Conservation (phyloP, 345 rosid genomes). For the Eucalyptus microcorys region DNA sequence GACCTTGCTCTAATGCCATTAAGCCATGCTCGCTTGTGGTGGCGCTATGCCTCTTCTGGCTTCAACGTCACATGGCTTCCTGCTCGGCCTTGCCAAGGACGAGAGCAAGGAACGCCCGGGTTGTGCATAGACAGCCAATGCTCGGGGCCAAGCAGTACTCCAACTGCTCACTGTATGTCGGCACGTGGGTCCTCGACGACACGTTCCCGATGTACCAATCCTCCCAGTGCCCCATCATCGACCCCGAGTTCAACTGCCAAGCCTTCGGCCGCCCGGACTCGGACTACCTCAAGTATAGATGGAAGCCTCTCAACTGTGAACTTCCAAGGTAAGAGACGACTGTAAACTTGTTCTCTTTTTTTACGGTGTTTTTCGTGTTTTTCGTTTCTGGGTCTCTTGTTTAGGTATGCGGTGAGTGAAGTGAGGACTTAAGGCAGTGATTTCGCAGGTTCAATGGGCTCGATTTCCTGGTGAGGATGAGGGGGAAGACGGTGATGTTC, state of each 20-base stretch:
- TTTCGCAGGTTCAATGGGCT: constrained; percentile 55
- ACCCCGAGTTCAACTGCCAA: constrained; percentile 9
- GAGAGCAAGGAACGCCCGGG: background rate
- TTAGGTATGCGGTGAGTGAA: background rate
- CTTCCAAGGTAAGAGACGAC: background rate
- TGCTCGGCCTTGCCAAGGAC: background rate
- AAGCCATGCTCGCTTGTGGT: background rate
- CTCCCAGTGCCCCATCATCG: constrained; percentile 3
- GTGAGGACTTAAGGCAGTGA: background rate
- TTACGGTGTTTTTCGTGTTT: background rate
- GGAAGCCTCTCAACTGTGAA: constrained; percentile 2
- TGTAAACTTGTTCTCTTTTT: background rate
- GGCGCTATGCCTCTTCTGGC: background rate
- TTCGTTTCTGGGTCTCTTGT: background rate
- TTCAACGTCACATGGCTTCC: background rate
- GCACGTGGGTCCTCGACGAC: constrained; percentile 2
- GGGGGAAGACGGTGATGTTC: constrained; percentile 66
- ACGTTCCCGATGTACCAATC: background rate
- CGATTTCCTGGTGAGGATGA: constrained; percentile 55
- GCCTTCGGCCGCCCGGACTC: constrained; percentile 3
- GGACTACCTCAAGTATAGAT: constrained; percentile 2
- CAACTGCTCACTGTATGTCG: background rate
- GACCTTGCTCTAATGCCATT: background rate
- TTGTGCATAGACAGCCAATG: background rate
- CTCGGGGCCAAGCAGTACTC: background rate